Evolutionary conservation across 768 basidiomycete genomes (phyloP), one percentile per base, ranked within the genome.

Genomic region (Tulasnella sp.): DNA sequence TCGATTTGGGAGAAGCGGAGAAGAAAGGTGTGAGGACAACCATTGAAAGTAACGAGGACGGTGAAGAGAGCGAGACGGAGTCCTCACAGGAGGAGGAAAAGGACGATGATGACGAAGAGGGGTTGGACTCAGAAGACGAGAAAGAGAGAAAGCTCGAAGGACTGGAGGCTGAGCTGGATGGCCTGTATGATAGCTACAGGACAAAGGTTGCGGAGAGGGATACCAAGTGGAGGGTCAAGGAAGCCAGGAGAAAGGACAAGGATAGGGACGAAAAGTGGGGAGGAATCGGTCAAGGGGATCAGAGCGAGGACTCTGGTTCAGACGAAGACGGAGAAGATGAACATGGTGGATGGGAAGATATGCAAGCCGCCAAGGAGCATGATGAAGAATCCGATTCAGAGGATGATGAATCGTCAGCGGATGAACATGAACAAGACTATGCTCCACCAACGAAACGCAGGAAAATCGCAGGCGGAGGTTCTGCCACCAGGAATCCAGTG

Each of bases 141-240:
- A 66, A 69, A 40, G 79, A 84, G 56, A 66, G 63, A 58, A 79
- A 76, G 61, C 65, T 81, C 12, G 66, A 63, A 1, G 70, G 59
- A 3, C 73, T 98, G 13, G 95, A 98, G 64, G 78, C 69, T n/a
- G 84, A 90, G 59, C 68, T 99, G 53, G 91, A 98, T 60, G 78
- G 74, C 4, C 66, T 96, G 58, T 98, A 99, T 67, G 80, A 90
- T 56, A 73, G 78, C 15, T 99, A 95, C 65, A 81, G 77, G 62
- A 77, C 81, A 49, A 72, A 82, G 53, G 67, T 88, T 68, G 72
- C 75, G 54, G 89, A 91, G 63, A 72, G 80, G 53, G 91, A 98
- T 62, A 75, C 83, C 15, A 96, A 93, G 66, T 87, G 74, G 67
- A 86, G 77, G 62, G 88, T 82, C 28, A 79, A 79, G 65, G 81